Base-by-base conservation (phyloP, 805 yeast genomes). In the Yamadazyma endophytica region DNA sequence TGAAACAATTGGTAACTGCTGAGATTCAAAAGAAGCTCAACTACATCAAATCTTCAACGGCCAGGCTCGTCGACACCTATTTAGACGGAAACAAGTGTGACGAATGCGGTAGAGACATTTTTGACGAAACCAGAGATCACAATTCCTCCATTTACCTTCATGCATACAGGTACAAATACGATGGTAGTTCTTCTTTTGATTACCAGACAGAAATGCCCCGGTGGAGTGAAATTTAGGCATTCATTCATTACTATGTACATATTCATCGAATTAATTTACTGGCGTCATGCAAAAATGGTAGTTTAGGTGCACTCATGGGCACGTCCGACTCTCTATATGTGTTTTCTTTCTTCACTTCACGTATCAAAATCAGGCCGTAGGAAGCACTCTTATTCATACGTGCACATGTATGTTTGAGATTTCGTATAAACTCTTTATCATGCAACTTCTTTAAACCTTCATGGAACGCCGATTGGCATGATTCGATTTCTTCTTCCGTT, bases 151-250 rank as follows among this genome's bases (percentile, higher is more conserved):
- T 75, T 19, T 74, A 66, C 60, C 52, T 75, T 32, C 80, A 75
- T 53, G 73, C 80, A 2, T 54, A 43, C 24, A 24, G 39, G 20
- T 43, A 45, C 31, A 29, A 35, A 26, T 41, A 42, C 29, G 40
- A 36, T 2, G 37, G 17, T 9, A n/a, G 12, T 13, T 5, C 13
- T 8, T 21, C 44, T 2, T 55, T 70, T 52, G 41, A 44, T 6
- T 77, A 63, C 39, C 54, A 64, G 33, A 67, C 79, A 0, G 48
- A 44, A 1, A 32, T 50, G 13, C 84, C 84, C 0, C 20, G 27
- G 0, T 77, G 84, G 83, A 52, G 63, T 8, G 19, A 47, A n/a
- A 46, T 57, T 17, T 42, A 35, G 25, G n/a, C n/a, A n/a, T n/a
- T n/a, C n/a, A n/a, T n/a, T n/a, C n/a, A n/a, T n/a, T n/a, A n/a